Evolutionary conservation across 129 eudicot genomes (phyloP), one percentile per base, ranked within the genome.

Genomic region (Helichrysum umbraculigerum): DNA sequence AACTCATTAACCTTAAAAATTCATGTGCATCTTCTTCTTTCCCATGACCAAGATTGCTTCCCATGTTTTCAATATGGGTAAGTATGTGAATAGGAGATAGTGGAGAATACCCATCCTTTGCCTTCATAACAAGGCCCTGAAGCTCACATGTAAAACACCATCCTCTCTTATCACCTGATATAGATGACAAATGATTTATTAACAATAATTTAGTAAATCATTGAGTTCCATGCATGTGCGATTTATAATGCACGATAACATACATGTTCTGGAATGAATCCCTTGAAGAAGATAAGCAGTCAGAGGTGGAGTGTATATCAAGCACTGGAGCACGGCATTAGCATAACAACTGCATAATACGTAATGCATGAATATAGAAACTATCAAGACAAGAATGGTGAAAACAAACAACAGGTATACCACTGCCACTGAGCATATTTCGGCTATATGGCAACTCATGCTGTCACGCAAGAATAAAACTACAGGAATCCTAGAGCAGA

Each of bases 1-100:
- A n/a, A 35, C 7, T 21, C 19, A 10, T 54, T 68, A 61, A 89
- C 98, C 98, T 83, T 33, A 92, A 80, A 83, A 89, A 92, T 81
- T 92, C 98, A 85, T 92, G 98, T 9, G 98, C 98, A 75, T 92
- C 98, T 89, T 92, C 96, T 83, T 92, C 92, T 84, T 85, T 89
- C 64, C 98, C 98, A 80, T 83, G 80, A 28, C 87, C 79, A 75
- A 92, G 88, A 89, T 84, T 85, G 75, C 91, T 81, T 72, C 98
- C 96, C 5, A 83, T 84, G 61, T 83, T 85, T 66, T 88, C 83
- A 64, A 92, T 66, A 42, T 90, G 88, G 41, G 96, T 83, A 60
- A 92, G 78, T 79, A 92, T 83, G 33, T 83, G 66, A 29, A 82
- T 76, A 7, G 98, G 96, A 75, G 96, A 87, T 30, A 84, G 76